phyloP scores from a whole-genome alignment of 495 filamentous ascomycete species.

The Aspergillus leporis region DNA sequence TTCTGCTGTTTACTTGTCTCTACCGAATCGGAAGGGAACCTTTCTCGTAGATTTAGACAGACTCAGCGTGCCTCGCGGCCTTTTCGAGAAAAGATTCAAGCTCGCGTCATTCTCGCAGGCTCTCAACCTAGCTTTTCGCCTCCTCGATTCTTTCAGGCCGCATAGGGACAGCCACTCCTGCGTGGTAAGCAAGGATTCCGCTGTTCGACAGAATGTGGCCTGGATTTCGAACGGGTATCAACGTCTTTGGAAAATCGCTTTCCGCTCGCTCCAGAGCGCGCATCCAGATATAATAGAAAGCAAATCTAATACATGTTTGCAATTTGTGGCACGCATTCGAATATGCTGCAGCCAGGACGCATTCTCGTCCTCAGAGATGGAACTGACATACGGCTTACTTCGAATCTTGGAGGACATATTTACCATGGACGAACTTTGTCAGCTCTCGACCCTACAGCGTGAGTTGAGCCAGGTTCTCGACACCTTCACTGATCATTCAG shows the following conservation, averaged over 20 bases:
- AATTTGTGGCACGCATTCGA: constrained; percentile 27
- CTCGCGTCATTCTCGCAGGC: constrained; percentile 30
- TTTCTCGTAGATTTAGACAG: constrained; percentile 35
- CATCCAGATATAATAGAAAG: constrained; percentile 14
- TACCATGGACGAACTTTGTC: constrained; percentile 16
- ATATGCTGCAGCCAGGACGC: constrained; percentile 18
- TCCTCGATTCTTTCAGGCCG: constrained; percentile 36
- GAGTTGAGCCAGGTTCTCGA: constrained; percentile 32
- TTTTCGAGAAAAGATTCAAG: constrained; percentile 25
- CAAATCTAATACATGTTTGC: constrained; percentile 23
- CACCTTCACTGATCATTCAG: constrained; percentile 14
- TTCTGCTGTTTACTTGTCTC: constrained; percentile 16
- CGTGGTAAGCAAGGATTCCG: constrained; percentile 15
- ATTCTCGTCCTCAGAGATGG: constrained; percentile 25
- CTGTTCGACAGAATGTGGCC: constrained; percentile 33
- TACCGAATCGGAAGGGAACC: constrained; percentile 31
- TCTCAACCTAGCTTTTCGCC: constrained; percentile 22
- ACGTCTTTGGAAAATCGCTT: constrained; percentile 34
- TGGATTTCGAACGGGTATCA: constrained; percentile 40
- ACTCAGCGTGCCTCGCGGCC: constrained; percentile 30
- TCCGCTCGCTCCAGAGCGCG: constrained; percentile 28
- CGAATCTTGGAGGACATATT: constrained; percentile 35
- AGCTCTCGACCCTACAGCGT: constrained; percentile 26
- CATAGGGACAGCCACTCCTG: constrained; percentile 4
- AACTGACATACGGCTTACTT: constrained; percentile 28